Base-by-base conservation (phyloP, 257 asterid species). In the Eucommia ulmoides region DNA sequence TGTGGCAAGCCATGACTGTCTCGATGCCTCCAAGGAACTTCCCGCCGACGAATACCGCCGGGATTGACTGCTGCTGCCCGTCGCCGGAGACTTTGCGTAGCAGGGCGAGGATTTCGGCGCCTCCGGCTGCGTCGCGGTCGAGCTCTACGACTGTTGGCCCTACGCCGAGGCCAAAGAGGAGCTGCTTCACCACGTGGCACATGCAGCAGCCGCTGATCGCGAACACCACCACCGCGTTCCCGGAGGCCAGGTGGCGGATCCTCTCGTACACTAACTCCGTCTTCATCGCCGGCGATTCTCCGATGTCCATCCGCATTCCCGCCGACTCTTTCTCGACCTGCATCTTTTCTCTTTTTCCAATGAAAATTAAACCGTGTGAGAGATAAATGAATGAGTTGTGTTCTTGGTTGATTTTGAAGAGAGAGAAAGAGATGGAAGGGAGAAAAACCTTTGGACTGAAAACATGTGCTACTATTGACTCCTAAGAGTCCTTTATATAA, bases 171-270 rank as follows among this genome's bases (percentile, higher is more conserved):
- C 97, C 97, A 49, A 84, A 65, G 0, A 88, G 81, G 15, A 88
- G 76, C 58, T 81, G 92, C 65, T 77, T 84, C 50, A 84, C 95
- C 8, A 81, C 97, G 58, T 88, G 97, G 73, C 95, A 77, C 95
- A 88, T 84, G 75, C 97, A 83, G 59, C 97, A 87, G 0, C 88
- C 85, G 56, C 83, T 79, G 51, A 75, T 49, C 5, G 93, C 75
- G 84, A 88, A 88, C 15, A 88, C 69, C 45, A 88, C 97, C 58
- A 79, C 95, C 29, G 95, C 93, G 53, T 79, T 88, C 22, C 76
- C 59, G 16, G 85, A 67, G 8, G 75, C 94, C 52, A 88, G 25
- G 4, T 23, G 2, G 19, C 70, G 47, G 16, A 88, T 73, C 47
- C 64, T 69, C 73, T 81, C 88, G 71, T 63, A 77, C 26, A 65